Percentiles rank a stretch among this genome's conserved stretches.
Conservation (phyloP, 2,329 filamentous ascomycete species). For the Aspergillus caelatus region DNA sequence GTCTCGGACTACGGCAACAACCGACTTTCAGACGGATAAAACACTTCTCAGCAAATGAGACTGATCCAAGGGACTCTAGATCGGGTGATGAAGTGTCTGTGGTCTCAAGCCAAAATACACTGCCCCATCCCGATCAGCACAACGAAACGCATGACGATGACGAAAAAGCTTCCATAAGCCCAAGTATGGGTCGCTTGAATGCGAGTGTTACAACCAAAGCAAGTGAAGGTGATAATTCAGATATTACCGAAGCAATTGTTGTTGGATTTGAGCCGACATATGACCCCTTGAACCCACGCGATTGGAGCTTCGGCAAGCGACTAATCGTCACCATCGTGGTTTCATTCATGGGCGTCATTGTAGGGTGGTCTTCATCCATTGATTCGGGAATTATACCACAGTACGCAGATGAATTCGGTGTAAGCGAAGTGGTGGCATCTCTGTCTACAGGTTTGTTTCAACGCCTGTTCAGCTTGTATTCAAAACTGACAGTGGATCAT, state of each 20-base stretch:
- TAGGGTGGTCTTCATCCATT: slow-evolving; percentile 55
- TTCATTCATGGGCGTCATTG: slow-evolving; percentile 53
- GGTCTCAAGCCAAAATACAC: no score
- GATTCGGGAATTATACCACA: slow-evolving; percentile 53
- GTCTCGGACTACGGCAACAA: not conserved
- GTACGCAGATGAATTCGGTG: slow-evolving; percentile 50
- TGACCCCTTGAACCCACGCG: slow-evolving; percentile 41
- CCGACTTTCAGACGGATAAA: not conserved
- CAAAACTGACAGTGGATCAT: not conserved
- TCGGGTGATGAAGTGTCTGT: no score
- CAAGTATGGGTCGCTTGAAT: no score
- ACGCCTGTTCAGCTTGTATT: not conserved
- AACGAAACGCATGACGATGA: no score
- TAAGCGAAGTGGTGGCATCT: slow-evolving; percentile 54
- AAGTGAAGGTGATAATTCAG: no score
- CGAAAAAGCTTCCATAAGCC: no score
- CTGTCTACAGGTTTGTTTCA: slow-evolving; percentile 40
- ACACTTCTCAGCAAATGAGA: not conserved
- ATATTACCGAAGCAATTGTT: no score
- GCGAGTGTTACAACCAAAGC: no score
- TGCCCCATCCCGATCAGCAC: no score
- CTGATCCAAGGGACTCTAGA: no score
- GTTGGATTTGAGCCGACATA: slow-evolving; percentile 40
- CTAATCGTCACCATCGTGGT: slow-evolving; percentile 47
- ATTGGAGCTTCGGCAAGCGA: slow-evolving; percentile 42